Percentiles rank a stretch among this genome's conserved stretches.
Conservation (phyloP, 306 rosid genomes). For the Prunus mongolica region DNA sequence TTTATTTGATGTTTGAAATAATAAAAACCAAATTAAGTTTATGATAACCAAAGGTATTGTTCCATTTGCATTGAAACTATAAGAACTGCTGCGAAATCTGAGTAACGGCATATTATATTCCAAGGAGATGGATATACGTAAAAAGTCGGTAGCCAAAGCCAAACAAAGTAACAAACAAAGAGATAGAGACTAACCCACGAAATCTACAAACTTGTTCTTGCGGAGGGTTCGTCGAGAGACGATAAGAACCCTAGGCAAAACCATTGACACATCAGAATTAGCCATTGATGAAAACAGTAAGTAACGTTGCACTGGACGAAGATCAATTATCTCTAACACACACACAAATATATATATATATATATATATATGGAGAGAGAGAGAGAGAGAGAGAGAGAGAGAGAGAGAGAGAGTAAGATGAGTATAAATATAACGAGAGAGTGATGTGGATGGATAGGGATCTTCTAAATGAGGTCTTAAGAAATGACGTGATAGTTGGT, state of each 20-base stretch:
- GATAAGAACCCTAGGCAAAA: constrained; percentile 45
- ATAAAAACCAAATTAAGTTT: too few species aligned
- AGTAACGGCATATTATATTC: too few species aligned
- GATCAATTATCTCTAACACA: too few species aligned
- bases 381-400: neutral
- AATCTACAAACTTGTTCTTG: constrained; percentile 45
- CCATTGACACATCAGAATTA: constrained; percentile 18
- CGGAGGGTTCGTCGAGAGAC: constrained; percentile 43
- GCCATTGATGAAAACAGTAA: neutral
- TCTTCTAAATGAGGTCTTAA: neutral
- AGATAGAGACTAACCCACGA: constrained; percentile 32
- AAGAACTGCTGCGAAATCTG: too few species aligned
- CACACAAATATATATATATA: too few species aligned
- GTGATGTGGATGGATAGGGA: neutral
- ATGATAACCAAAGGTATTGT: too few species aligned
- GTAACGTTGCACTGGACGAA: neutral
- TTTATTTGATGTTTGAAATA: too few species aligned
- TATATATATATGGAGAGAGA: too few species aligned
- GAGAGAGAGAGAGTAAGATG: neutral
- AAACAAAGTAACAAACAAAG: neutral
- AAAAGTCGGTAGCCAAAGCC: neutral
- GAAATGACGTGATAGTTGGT: neutral
- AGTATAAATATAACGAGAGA: too few species aligned
- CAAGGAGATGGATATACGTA: too few species aligned
- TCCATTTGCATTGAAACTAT: too few species aligned